Evolutionary conservation across 768 basidiomycete genomes (phyloP).

Genomic region (Mycena haematopus): DNA sequence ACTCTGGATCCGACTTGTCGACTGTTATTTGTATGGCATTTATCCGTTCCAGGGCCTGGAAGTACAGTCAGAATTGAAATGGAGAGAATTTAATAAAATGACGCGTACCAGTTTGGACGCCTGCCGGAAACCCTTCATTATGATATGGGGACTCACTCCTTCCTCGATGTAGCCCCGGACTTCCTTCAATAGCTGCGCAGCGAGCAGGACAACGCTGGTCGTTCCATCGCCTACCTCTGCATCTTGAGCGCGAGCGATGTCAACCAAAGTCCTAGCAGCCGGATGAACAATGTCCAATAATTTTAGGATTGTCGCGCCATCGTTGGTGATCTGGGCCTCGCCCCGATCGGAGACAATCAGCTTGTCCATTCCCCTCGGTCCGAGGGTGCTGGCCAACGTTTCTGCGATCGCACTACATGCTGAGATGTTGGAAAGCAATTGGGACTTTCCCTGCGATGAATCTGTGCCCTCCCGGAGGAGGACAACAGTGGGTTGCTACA

Average conservation of each 20-base stretch:
- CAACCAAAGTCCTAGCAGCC: constrained; percentile 96
- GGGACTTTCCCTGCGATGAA: constrained; percentile 91
- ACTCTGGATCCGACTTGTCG: constrained; percentile 92
- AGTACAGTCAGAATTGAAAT: constrained; percentile 8
- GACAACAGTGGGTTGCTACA: constrained; percentile 95
- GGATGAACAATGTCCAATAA: constrained; percentile 98
- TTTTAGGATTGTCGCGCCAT: constrained; percentile 98
- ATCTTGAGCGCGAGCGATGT: constrained; percentile 97
- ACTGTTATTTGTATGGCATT: constrained; percentile 89
- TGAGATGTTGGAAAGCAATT: constrained; percentile 93
- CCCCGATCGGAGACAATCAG: constrained; percentile 93
- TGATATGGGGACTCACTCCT: constrained; percentile 95
- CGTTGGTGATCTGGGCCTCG: constrained; percentile 98
- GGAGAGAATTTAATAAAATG: constrained; percentile 15
- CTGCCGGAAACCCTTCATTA: constrained; percentile 94
- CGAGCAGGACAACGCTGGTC: constrained; percentile 93
- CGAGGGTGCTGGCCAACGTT: constrained; percentile 93
- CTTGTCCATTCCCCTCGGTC: constrained; percentile 99
- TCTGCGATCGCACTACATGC: constrained; percentile 94
- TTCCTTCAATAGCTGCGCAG: constrained; percentile 94
- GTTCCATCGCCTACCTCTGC: constrained; percentile 99
- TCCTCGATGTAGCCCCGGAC: constrained; percentile 92
- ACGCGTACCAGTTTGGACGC: constrained; percentile 81
- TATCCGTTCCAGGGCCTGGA: constrained; percentile 83
- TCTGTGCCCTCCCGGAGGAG: constrained; percentile 97